Percentiles rank a stretch among this genome's conserved stretches.
These are phyloP conservation scores for Priceomyces castillae DNA, from an alignment of 805 yeast genomes.

Conservation along the genomic window DNA sequence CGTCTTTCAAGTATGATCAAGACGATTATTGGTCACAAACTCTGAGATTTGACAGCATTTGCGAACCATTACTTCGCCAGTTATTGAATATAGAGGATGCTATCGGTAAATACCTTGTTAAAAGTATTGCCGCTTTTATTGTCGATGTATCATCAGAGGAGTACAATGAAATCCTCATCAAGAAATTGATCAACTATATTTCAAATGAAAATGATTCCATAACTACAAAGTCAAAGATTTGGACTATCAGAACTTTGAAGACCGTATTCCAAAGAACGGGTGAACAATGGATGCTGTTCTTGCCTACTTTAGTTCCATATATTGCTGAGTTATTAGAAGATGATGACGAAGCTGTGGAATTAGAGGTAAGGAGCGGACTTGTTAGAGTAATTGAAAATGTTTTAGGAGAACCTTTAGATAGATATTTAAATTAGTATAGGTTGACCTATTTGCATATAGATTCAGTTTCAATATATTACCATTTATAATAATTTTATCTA, in stretches of 20 bases:
- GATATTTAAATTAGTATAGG: slow-evolving; percentile 52
- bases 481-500: neutral
- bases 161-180: slow-evolving; percentile 63
- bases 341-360: slow-evolving; percentile 88
- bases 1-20: slow-evolving; percentile 84
- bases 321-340: slow-evolving; percentile 95
- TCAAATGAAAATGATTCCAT: slow-evolving; percentile 54
- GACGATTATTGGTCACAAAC: slow-evolving; percentile 94
- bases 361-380: slow-evolving; percentile 85
- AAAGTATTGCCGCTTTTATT: slow-evolving; percentile 74
- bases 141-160: slow-evolving; percentile 63
- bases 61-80: slow-evolving; percentile 63
- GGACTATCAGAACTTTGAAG: slow-evolving; percentile 81
- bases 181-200: slow-evolving; percentile 33
- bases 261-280: slow-evolving; percentile 86
- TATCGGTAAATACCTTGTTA: slow-evolving; percentile 78
- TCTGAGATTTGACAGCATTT: slow-evolving; percentile 74
- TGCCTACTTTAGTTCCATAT: slow-evolving; percentile 93
- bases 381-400: slow-evolving; percentile 90
- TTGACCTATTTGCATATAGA: neutral
- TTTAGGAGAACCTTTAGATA: slow-evolving; percentile 91
- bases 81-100: slow-evolving; percentile 64
- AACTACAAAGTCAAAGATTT: slow-evolving; percentile 67
- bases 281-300: slow-evolving; percentile 85
- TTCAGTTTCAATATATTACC: neutral